Percentiles rank a stretch among this genome's conserved stretches.
Conservation (phyloP, 805 yeast genomes). For the Ogataea minuta region DNA sequence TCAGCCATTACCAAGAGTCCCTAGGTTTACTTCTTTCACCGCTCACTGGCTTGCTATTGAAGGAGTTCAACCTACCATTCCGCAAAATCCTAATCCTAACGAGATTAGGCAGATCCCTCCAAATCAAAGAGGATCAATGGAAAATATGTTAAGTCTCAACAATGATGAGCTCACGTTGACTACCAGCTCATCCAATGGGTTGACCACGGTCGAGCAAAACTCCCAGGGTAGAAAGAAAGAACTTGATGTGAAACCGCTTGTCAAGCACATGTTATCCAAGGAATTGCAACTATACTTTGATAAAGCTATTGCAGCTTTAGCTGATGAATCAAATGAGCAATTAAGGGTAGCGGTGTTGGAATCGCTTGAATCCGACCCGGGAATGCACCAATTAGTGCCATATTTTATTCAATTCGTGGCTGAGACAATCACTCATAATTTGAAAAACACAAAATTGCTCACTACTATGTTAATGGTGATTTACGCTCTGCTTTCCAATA, state of each 20-base stretch:
- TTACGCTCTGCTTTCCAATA: conserved; percentile 78
- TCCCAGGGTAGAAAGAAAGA: conserved; percentile 39
- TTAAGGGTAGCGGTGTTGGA: conserved; percentile 78
- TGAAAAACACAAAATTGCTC: conserved; percentile 66
- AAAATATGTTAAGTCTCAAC: conserved; percentile 54
- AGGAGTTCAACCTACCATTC: conserved; percentile 97
- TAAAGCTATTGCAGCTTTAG: conserved; percentile 76
- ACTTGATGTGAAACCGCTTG: conserved; percentile 78
- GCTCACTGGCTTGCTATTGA: conserved; percentile 98
- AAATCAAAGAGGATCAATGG: conserved; percentile 77
- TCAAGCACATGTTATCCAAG: conserved; percentile 91
- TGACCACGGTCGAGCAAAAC: conserved; percentile 29
- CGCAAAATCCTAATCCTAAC: conserved; percentile 86
- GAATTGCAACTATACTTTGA: conserved; percentile 93
- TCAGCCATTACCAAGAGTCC: conserved; percentile 93
- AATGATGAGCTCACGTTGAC: conserved; percentile 39
- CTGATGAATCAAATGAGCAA: conserved; percentile 53
- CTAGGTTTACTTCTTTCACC: conserved; percentile 86
- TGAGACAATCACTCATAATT: conserved; percentile 87
- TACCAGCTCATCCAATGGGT: conserved; percentile 30
- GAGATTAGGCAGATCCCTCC: conserved; percentile 81
- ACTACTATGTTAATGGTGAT: conserved; percentile 87
- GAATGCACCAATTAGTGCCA: conserved; percentile 94
- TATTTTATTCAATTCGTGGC: conserved; percentile 95
- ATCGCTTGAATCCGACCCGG: conserved; percentile 87